These are phyloP conservation scores for Arxiozyma telluris DNA, from an alignment of 1,139 yeast genomes.

Conservation along the genomic window DNA sequence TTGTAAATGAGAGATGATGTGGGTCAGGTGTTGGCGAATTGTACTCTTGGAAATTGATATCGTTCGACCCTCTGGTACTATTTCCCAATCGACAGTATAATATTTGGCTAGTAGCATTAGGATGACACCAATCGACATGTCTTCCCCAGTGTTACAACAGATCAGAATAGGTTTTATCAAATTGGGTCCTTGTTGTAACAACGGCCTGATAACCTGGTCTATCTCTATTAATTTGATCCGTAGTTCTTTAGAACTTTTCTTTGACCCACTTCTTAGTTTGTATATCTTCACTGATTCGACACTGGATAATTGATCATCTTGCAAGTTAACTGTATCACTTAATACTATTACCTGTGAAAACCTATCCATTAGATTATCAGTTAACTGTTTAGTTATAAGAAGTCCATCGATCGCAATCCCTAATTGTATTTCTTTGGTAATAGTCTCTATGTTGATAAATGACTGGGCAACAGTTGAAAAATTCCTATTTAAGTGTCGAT, in stretches of 20 bases:
- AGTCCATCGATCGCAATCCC: slow-evolving; percentile 15
- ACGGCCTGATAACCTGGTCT: slow-evolving; percentile 4
- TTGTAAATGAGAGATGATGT: slow-evolving; percentile 36
- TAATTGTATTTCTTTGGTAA: slow-evolving; percentile 18
- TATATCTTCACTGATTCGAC: slow-evolving; percentile 8
- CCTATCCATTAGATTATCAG: slow-evolving; percentile 6
- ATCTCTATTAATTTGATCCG: slow-evolving; percentile 17
- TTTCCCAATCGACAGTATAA: slow-evolving; percentile 39
- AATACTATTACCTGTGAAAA: slow-evolving; percentile 17
- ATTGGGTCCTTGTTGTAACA: neutral
- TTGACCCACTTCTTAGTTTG: slow-evolving; percentile 24
- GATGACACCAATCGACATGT: slow-evolving; percentile 54
- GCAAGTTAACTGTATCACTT: slow-evolving; percentile 12
- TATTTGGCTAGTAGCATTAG: slow-evolving; percentile 42
- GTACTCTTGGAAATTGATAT: slow-evolving; percentile 38
- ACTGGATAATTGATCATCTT: neutral
- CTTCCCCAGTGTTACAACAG: slow-evolving; percentile 58
- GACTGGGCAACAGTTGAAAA: slow-evolving; percentile 6
- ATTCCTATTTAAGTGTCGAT: neutral
- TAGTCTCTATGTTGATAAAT: slow-evolving; percentile 11
- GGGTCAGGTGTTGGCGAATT: slow-evolving; percentile 50
- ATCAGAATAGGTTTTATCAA: slow-evolving; percentile 31
- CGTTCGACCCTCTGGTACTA: slow-evolving; percentile 8
- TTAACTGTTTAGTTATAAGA: slow-evolving; percentile 8
- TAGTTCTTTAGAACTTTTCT: slow-evolving; percentile 24